phyloP scores from a whole-genome alignment of 1,284 basidiomycete genomes.

The Pulchroboletus neoregius region DNA sequence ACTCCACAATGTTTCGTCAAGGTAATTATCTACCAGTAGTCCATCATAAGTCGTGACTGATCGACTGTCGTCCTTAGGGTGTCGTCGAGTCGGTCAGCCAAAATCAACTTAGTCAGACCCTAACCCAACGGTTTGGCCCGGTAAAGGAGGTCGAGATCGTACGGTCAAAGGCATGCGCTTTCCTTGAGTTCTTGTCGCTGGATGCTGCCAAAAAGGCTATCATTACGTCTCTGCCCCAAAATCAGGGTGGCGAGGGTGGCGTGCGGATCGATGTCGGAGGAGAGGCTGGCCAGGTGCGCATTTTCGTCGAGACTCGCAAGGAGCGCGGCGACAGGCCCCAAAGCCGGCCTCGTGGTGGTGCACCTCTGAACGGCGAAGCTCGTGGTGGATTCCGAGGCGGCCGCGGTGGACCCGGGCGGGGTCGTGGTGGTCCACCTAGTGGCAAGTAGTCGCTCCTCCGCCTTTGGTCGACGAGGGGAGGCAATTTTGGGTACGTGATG shows the following conservation, averaged over 20 bases:
- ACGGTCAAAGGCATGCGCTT: conserved; percentile 86
- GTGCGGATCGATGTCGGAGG: conserved; percentile 65
- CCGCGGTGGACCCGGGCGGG: conserved; percentile 37
- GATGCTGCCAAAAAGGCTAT: conserved; percentile 87
- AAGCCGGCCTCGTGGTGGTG: conserved; percentile 45
- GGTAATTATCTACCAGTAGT: conserved; percentile 40
- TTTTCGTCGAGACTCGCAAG: conserved; percentile 86
- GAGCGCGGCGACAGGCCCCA: conserved; percentile 75
- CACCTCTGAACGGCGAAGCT: conserved; percentile 40
- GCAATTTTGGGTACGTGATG: conserved; percentile 3
- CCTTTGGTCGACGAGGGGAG: conserved; percentile 3
- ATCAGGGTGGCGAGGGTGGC: conserved; percentile 85
- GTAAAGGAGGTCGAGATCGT: conserved; percentile 90
- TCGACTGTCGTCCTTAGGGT: conserved; percentile 40
- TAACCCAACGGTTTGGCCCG: conserved; percentile 75
- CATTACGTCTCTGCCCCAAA: conserved; percentile 57
- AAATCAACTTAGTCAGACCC: conserved; percentile 51
- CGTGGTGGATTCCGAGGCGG: conserved; percentile 36
- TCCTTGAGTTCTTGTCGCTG: conserved; percentile 82
- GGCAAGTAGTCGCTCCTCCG: conserved; percentile 16
- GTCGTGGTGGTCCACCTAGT: conserved; percentile 31
- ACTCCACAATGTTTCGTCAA: conserved; percentile 87
- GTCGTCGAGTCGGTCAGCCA: conserved; percentile 74
- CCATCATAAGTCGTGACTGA: conserved; percentile 6
- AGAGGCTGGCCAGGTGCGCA: conserved; percentile 50